Percentiles rank a stretch among this genome's conserved stretches.
Conservation (phyloP, 176 grass and related monocot species). For the Secale cereale region DNA sequence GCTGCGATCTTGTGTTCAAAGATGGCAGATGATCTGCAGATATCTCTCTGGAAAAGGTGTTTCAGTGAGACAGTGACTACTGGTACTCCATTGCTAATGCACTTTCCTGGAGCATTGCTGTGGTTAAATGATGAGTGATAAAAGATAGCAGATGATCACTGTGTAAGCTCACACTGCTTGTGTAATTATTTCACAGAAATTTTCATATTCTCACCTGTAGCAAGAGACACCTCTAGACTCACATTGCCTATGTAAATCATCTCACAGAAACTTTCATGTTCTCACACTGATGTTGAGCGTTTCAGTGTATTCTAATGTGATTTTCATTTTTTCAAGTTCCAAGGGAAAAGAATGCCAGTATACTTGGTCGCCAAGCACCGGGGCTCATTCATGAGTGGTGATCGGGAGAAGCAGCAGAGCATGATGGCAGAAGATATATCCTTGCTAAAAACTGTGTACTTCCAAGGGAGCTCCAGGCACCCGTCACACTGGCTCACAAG, state of each 20-base stretch:
- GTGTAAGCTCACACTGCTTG: background rate
- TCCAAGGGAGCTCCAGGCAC: slow-evolving; percentile 26
- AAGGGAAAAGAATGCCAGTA: background rate
- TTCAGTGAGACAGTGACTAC: background rate
- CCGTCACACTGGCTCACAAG: slow-evolving; percentile 18
- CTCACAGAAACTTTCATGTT: background rate
- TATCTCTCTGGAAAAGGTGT: background rate
- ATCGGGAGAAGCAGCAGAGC: slow-evolving; percentile 6
- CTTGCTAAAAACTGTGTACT: slow-evolving; percentile 27
- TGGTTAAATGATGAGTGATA: too few species aligned
- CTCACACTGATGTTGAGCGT: background rate
- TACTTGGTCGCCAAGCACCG: background rate
- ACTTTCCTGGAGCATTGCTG: background rate
- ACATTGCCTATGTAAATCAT: background rate
- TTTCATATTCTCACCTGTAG: background rate
- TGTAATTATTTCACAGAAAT: background rate
- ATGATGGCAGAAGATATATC: slow-evolving; percentile 27
- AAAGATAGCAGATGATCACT: too few species aligned
- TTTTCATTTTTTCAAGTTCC: background rate
- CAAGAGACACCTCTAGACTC: background rate
- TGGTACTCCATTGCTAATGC: background rate
- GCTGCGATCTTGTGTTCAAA: background rate
- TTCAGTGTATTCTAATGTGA: background rate
- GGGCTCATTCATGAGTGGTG: slow-evolving; percentile 12
- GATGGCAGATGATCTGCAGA: background rate